Percentiles rank a stretch among this genome's conserved stretches.
phyloP scores from a whole-genome alignment of 2,329 filamentous ascomycete genomes.

The Ophiocordyceps camponoti-rufipedis region DNA sequence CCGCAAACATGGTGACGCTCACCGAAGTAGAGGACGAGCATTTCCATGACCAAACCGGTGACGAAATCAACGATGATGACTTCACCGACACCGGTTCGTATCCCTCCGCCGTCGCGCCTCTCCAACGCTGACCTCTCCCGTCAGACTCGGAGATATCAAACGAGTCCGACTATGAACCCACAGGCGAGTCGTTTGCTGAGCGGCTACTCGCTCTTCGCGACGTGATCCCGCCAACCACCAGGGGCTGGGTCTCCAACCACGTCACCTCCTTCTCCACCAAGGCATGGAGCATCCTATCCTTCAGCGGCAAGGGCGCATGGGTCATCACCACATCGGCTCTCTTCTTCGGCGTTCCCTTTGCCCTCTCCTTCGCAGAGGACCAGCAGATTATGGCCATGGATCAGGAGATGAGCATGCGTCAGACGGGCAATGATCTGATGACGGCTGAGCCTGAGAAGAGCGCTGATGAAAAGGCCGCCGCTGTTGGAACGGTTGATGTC shows the following conservation, averaged over 20 bases:
- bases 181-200: conserved; percentile 42
- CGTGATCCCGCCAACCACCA: conserved; percentile 56
- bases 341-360: conserved; percentile 82
- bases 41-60: conserved; percentile 54
- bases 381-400: conserved; percentile 96
- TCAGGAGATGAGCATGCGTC: conserved; percentile 89
- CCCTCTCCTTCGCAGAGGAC: conserved; percentile 84
- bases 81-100: conserved; percentile 75
- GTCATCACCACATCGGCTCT: conserved; percentile 78
- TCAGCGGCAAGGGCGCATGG: conserved; percentile 79
- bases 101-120: neutral
- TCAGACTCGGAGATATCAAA: conserved; percentile 71
- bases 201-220: conserved; percentile 57
- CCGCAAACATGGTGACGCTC: conserved; percentile 72
- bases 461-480: conserved; percentile 30
- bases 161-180: conserved; percentile 51
- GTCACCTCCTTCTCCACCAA: conserved; percentile 32
- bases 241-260: conserved; percentile 47
- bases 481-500: conserved; percentile 27
- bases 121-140: conserved; percentile 2
- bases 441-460: conserved; percentile 25
- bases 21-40: conserved; percentile 95
- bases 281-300: conserved; percentile 38
- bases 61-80: conserved; percentile 77
- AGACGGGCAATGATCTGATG: conserved; percentile 61